Percentiles rank a stretch among this genome's conserved stretches.
Evolutionary conservation across 2,329 filamentous ascomycete genomes (phyloP).

Genomic region (Fusarium sp.): DNA sequence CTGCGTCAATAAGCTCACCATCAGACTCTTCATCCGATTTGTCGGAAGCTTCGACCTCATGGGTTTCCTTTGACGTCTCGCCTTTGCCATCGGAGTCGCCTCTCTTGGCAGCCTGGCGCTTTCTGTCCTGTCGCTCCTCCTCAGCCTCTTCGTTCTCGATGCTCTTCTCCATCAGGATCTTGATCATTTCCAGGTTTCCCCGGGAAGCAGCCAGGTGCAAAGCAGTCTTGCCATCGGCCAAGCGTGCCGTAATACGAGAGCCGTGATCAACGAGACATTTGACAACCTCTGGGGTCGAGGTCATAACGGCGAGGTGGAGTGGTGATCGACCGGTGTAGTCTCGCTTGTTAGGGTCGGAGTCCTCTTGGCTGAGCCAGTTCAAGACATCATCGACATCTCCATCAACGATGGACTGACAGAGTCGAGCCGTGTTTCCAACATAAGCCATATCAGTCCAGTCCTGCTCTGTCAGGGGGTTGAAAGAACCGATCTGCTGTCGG

Average conservation of each 20-base stretch:
- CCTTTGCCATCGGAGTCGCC: conserved; percentile 10
- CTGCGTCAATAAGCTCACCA: conserved; percentile 59
- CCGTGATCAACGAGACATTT: conserved; percentile 77
- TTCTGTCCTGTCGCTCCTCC: conserved; percentile 66
- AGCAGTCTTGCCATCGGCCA: conserved; percentile 84
- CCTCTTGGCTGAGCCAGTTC: conserved; percentile 77
- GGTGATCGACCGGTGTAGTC: conserved; percentile 85
- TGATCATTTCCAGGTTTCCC: conserved; percentile 77
- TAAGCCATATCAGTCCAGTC: conserved; percentile 96
- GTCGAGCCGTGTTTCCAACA: conserved; percentile 78
- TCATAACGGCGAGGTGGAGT: conserved; percentile 79
- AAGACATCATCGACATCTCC: conserved; percentile 76
- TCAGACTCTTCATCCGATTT: conserved; percentile 55
- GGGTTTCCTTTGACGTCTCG: neutral
- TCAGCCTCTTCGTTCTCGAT: conserved; percentile 78
- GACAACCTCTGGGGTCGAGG: conserved; percentile 77
- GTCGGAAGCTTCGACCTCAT: conserved; percentile 26
- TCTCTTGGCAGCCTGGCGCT: conserved; percentile 53
- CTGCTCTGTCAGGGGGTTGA: conserved; percentile 83
- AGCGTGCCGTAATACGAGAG: conserved; percentile 77
- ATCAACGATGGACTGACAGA: conserved; percentile 87
- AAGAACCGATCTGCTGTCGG: conserved; percentile 76
- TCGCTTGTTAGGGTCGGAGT: conserved; percentile 76
- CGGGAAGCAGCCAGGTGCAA: conserved; percentile 83
- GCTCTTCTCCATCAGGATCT: conserved; percentile 79